Percentiles rank a stretch among this genome's conserved stretches.
phyloP scores from a whole-genome alignment of 306 rosid genomes.

The Fragaria ananassa region DNA sequence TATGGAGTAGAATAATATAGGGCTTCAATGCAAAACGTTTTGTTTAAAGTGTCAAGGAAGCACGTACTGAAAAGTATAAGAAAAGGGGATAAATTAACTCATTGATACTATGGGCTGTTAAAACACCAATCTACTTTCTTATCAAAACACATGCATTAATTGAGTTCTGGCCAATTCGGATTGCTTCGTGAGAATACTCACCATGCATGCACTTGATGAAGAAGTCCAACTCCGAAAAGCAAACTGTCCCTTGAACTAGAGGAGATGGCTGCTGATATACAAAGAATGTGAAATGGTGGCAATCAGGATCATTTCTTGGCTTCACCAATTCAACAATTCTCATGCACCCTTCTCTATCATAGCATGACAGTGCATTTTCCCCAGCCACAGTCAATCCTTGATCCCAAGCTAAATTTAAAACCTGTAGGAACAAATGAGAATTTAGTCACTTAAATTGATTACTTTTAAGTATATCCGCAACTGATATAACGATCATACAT shows the following conservation, averaged over 20 bases:
- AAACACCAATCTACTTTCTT: neutral
- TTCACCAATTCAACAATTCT: slow-evolving; percentile 78
- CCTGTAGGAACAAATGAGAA: slow-evolving; percentile 38
- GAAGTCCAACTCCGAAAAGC: slow-evolving; percentile 71
- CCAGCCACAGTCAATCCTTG: slow-evolving; percentile 73
- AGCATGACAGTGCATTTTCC: slow-evolving; percentile 75
- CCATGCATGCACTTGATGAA: slow-evolving; percentile 95
- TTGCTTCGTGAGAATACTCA: slow-evolving; percentile 37
- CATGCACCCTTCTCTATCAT: slow-evolving; percentile 71
- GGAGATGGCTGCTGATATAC: slow-evolving; percentile 72
- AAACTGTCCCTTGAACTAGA: slow-evolving; percentile 61
- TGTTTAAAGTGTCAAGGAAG: neutral
- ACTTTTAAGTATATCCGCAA: slow-evolving; percentile 10
- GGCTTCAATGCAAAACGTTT: neutral
- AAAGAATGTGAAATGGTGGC: slow-evolving; percentile 67
- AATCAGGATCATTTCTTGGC: slow-evolving; percentile 91
- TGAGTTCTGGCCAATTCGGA: slow-evolving; percentile 2
- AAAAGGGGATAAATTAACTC: neutral
- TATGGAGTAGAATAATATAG: no score
- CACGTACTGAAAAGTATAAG: neutral
- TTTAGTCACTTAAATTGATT: slow-evolving; percentile 3
- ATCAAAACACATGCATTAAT: neutral
- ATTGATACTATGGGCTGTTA: neutral
- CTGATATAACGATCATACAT: neutral
- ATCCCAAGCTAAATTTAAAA: slow-evolving; percentile 84